These are phyloP conservation scores for Metarhizium album DNA, from an alignment of 2,329 filamentous ascomycete species.

Conservation along the genomic window DNA sequence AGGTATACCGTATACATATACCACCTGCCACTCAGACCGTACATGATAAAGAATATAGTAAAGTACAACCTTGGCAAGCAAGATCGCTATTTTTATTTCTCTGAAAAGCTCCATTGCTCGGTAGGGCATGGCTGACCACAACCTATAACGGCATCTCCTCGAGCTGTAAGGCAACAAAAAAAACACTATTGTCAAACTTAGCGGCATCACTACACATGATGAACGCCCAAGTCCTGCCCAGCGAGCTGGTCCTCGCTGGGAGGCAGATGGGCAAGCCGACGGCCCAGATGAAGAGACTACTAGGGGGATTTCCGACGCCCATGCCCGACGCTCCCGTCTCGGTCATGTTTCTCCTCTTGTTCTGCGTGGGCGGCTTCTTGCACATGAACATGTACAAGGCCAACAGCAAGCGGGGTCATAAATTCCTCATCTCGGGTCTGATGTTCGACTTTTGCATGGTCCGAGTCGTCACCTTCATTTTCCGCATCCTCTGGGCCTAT, in stretches of 20 bases:
- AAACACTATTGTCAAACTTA: not conserved
- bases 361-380: slow-evolving; percentile 12
- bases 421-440: slow-evolving; percentile 25
- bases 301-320: slow-evolving; percentile 5
- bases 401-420: slow-evolving; percentile 24
- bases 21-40: too few relatives aligned
- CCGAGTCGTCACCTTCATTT: slow-evolving; percentile 20
- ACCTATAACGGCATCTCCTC: not conserved
- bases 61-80: too few relatives aligned
- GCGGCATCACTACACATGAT: not conserved
- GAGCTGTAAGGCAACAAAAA: not conserved
- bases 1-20: too few relatives aligned
- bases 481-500: slow-evolving; percentile 26
- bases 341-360: slow-evolving; percentile 15
- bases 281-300: not conserved
- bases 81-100: too few relatives aligned
- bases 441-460: slow-evolving; percentile 28
- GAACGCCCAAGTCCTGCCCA: not conserved
- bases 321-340: slow-evolving; percentile 14
- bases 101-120: too few relatives aligned
- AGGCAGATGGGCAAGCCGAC: not conserved
- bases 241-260: not conserved
- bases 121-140: too few relatives aligned
- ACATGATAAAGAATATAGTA: too few relatives aligned
- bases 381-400: slow-evolving; percentile 15